Evolutionary conservation across 257 asterid species (phyloP), one percentile per base, ranked within the genome.

Genomic region (Solanum commersonii): DNA sequence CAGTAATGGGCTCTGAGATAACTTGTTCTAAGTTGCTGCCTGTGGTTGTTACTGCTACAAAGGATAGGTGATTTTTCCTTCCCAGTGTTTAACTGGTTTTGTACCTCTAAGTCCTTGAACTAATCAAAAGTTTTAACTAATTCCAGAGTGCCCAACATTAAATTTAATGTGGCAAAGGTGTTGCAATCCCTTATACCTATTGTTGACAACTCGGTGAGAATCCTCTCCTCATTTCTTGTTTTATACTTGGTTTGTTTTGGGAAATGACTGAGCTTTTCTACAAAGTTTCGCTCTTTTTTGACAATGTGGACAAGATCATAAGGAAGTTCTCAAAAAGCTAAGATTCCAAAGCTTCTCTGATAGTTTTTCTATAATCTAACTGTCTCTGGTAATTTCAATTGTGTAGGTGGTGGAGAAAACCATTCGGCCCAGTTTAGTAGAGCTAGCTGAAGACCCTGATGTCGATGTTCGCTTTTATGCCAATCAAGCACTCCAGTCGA

Each of bases 1-100:
- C 98, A 23, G 99, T 96, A 87, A 91, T 95, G 99, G 98, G 98
- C 70, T 89, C 98, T 9, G 99, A 96, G 91, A 95, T 96, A 86
- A 95, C 99, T 63, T 96, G 98, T 56, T 95, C 98, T 3, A 94
- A 92, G 87, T 87, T 96, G 88, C 92, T 96, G 90, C 99, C 99
- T 2, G 95, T 94, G 88, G 95, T 96, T 8, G 60, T 90, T 82
- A 88, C 90, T 74, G 93, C 95, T 67, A 84, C 95, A 5, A 94
- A 94, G 89, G 96, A 94, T 92, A 93, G 94, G 96, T 94, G 16
- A 67, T 35, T 79, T 49, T 82, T 38, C 44, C 11, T 31, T 49
- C 70, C 7, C 31, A 49, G 12, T 3, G 12, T 49, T 82, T 20
- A 82, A 49, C 59, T 82, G 86, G 68, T 82, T 18, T 52, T 29